phyloP scores from a whole-genome alignment of 176 grass and related monocot genomes.

The Thalia dealbata region DNA sequence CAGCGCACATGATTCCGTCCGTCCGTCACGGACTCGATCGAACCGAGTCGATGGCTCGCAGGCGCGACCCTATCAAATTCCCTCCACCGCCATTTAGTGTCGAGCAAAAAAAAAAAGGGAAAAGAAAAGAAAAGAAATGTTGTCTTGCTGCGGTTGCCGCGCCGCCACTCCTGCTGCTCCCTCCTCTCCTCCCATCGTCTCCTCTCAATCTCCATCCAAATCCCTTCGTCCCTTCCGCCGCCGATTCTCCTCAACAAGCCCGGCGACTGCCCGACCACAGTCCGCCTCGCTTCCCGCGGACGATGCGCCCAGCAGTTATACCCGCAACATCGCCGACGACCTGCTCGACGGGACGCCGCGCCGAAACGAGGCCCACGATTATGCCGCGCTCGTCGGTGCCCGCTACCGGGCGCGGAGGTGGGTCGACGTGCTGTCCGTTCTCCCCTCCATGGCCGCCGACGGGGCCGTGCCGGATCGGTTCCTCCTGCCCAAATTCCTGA shows the following conservation, averaged over 20 bases:
- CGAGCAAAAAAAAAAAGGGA: no score
- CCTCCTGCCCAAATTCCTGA: slow-evolving; percentile 57
- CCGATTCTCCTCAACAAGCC: background rate
- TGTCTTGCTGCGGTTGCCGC: slow-evolving; percentile 21
- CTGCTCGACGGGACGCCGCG: slow-evolving; percentile 17
- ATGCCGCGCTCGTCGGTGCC: slow-evolving; percentile 36
- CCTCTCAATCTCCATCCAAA: slow-evolving; percentile 20
- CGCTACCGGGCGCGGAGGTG: slow-evolving; percentile 37
- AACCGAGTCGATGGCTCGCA: no score
- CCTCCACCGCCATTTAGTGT: no score
- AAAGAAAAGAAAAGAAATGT: slow-evolving; percentile 23
- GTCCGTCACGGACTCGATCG: no score
- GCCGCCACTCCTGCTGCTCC: background rate
- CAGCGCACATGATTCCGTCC: no score
- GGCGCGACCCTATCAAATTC: no score
- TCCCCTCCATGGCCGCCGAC: slow-evolving; percentile 35
- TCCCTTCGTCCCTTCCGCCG: background rate
- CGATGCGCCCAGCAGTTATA: no score
- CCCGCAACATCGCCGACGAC: background rate
- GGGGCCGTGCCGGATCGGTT: slow-evolving; percentile 43
- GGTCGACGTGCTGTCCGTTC: slow-evolving; percentile 32
- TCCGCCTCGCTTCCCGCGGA: background rate
- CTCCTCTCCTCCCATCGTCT: slow-evolving; percentile 11
- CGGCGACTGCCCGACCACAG: background rate
- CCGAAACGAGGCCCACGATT: slow-evolving; percentile 18